Percentiles rank a stretch among this genome's conserved stretches.
These are phyloP conservation scores for Spathaspora sp. DNA, from an alignment of 805 yeast species.

Conservation along the genomic window DNA sequence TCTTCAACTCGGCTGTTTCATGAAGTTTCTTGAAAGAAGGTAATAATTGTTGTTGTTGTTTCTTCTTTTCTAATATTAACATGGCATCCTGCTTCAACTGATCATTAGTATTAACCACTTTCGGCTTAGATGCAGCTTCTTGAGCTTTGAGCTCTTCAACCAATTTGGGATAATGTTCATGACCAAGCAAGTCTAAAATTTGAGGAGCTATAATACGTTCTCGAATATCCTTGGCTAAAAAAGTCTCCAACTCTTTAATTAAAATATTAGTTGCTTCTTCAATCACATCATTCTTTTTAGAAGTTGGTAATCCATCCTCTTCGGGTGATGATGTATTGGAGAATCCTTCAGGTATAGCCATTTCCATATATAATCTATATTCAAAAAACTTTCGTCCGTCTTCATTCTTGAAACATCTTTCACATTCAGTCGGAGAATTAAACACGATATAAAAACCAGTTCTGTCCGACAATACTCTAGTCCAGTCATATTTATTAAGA, in stretches of 20 bases:
- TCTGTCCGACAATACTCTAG: conserved; percentile 57
- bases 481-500: conserved; percentile 61
- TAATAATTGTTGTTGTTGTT: conserved; percentile 14
- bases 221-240: conserved; percentile 66
- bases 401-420: conserved; percentile 54
- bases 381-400: conserved; percentile 53
- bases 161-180: conserved; percentile 53
- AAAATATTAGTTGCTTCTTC: conserved; percentile 59
- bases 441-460: conserved; percentile 73
- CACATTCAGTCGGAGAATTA: conserved; percentile 54
- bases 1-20: background rate
- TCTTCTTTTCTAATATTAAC: conserved; percentile 20
- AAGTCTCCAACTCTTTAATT: conserved; percentile 59
- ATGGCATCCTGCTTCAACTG: conserved; percentile 23
- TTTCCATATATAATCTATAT: conserved; percentile 54
- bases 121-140: conserved; percentile 18
- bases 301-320: background rate
- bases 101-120: conserved; percentile 11
- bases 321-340: conserved; percentile 12
- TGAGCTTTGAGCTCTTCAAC: conserved; percentile 32
- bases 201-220: conserved; percentile 70
- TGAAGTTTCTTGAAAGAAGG: conserved; percentile 36
- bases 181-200: conserved; percentile 57
- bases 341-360: conserved; percentile 48
- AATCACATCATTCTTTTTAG: conserved; percentile 31